These are phyloP conservation scores for Corynascus novoguineensis DNA, from an alignment of 495 filamentous ascomycete species.

Conservation along the genomic window DNA sequence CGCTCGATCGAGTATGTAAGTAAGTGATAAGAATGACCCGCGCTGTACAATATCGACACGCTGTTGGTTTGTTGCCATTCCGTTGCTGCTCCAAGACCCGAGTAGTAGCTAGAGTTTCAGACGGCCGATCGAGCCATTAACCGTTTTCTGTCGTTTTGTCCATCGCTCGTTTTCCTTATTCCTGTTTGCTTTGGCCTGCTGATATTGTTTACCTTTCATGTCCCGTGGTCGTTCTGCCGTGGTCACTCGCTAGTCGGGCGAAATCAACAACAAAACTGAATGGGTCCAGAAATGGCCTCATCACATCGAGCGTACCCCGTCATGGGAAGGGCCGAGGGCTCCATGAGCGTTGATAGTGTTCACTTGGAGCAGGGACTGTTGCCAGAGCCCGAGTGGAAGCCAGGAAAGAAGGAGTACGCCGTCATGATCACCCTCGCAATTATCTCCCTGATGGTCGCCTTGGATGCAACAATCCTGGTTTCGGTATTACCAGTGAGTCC, in stretches of 20 bases:
- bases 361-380: conserved; percentile 17
- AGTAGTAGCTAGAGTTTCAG: too few species aligned
- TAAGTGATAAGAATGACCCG: neutral
- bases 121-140: too few species aligned
- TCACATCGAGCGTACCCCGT: neutral
- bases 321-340: neutral
- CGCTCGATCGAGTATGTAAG: neutral
- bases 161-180: too few species aligned
- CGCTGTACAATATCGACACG: neutral
- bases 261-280: too few species aligned
- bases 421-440: conserved; percentile 42
- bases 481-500: conserved; percentile 37
- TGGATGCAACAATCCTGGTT: conserved; percentile 53
- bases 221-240: too few species aligned
- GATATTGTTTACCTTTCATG: too few species aligned
- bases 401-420: conserved; percentile 32
- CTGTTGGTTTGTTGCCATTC: neutral
- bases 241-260: too few species aligned
- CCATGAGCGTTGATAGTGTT: neutral
- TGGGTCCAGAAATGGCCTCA: neutral
- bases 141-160: too few species aligned
- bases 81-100: too few species aligned
- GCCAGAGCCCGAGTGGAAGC: conserved; percentile 32
- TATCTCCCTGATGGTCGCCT: conserved; percentile 46
- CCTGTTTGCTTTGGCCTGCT: too few species aligned